These are phyloP conservation scores for Ophiostoma sp. DNA, from an alignment of 2,329 filamentous ascomycete species.

Conservation along the genomic window DNA sequence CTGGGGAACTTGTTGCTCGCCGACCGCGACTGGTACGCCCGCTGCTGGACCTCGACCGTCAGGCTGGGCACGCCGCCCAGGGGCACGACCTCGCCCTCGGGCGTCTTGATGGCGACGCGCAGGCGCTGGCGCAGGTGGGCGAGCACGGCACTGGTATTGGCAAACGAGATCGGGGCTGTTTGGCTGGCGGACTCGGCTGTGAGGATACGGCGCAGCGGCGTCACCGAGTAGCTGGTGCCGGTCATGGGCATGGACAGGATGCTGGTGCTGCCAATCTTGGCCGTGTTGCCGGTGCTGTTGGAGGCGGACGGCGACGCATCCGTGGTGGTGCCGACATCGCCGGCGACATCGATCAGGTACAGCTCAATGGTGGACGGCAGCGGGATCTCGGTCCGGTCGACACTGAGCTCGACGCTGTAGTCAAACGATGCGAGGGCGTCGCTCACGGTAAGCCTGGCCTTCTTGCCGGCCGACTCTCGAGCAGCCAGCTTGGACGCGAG, in stretches of 20 bases:
- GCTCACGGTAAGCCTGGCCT: not conserved
- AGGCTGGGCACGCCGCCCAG: slow-evolving; percentile 35
- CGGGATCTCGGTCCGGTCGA: slow-evolving; percentile 37
- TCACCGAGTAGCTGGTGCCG: slow-evolving; percentile 34
- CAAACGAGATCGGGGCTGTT: not conserved
- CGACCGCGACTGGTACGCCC: slow-evolving; percentile 26
- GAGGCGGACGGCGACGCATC: not conserved
- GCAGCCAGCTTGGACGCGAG: not conserved
- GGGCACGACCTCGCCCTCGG: slow-evolving; percentile 34
- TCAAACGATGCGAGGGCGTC: slow-evolving; percentile 26
- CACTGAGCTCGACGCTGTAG: slow-evolving; percentile 37
- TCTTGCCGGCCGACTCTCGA: not conserved
- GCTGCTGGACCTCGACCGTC: slow-evolving; percentile 36
- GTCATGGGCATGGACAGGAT: slow-evolving; percentile 37
- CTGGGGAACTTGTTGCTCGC: slow-evolving; percentile 28
- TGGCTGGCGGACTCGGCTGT: not conserved
- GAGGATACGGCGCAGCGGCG: slow-evolving; percentile 32
- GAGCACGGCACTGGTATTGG: slow-evolving; percentile 30
- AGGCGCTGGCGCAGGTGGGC: slow-evolving; percentile 33
- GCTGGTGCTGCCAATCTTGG: slow-evolving; percentile 33
- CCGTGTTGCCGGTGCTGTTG: not conserved
- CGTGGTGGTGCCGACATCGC: not conserved
- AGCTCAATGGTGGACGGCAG: slow-evolving; percentile 38
- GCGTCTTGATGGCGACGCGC: slow-evolving; percentile 28
- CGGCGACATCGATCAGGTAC: slow-evolving; percentile 27